Conservation (phyloP, 192 early-diverging fungal species). For the Entomortierella chlamydospora region DNA sequence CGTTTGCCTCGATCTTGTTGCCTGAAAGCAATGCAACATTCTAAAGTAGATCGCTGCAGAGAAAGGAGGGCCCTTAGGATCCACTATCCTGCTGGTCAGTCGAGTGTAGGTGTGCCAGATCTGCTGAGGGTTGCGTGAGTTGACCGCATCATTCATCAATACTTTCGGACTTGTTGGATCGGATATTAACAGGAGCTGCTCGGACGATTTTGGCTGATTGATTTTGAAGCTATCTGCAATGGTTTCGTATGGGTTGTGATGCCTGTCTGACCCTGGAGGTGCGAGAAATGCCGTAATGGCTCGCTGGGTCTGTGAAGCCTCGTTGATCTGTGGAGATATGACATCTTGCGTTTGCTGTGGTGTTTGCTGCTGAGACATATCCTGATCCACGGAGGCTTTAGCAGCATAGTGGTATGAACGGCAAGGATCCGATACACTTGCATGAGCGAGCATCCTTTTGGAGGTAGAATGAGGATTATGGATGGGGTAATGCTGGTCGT, state of each 20-base stretch:
- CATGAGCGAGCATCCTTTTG: background rate
- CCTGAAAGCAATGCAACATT: constrained; percentile 29
- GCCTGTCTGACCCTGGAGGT: constrained; percentile 30
- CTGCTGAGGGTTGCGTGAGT: constrained; percentile 20
- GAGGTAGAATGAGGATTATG: constrained; percentile 1
- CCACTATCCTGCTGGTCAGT: background rate
- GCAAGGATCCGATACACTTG: background rate
- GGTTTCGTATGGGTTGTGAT: constrained; percentile 40
- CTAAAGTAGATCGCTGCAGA: constrained; percentile 11
- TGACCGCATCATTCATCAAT: constrained; percentile 33
- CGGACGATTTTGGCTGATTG: background rate
- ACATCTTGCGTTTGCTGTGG: background rate
- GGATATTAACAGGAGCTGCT: background rate
- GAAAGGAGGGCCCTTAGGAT: background rate
- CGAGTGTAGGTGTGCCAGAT: constrained; percentile 39
- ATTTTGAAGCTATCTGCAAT: constrained; percentile 39
- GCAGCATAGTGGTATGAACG: background rate
- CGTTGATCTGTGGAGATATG: background rate
- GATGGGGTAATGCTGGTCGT: constrained; percentile 1
- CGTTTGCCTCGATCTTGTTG: constrained; percentile 3
- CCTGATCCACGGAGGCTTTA: background rate
- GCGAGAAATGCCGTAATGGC: constrained; percentile 32
- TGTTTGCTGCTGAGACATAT: background rate
- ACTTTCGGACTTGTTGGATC: background rate
- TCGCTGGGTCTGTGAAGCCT: background rate